Conservation (phyloP, 441 rosid genomes). For the Jatropha podagrica region DNA sequence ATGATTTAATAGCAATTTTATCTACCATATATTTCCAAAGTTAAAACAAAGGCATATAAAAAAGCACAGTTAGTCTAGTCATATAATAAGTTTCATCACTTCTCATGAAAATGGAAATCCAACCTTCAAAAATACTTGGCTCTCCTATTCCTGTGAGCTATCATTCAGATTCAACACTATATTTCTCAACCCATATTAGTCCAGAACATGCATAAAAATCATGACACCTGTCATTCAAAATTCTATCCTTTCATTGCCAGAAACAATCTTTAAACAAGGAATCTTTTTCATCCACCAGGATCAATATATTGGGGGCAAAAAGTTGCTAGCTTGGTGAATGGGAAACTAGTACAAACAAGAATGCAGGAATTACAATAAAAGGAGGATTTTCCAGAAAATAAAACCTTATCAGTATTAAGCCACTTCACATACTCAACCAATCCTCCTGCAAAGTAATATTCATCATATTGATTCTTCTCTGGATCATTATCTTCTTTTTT, state of each 20-base stretch:
- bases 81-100: no score
- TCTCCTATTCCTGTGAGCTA: neutral
- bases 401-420: conserved; percentile 87
- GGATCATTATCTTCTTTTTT: conserved; percentile 61
- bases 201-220: neutral
- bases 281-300: neutral
- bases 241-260: neutral
- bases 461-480: conserved; percentile 56
- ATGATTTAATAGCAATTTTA: no score
- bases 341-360: conserved; percentile 1
- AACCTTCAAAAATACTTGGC: no score
- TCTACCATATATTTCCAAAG: no score
- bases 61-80: no score
- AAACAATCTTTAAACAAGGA: neutral
- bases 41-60: no score
- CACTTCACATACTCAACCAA: conserved; percentile 86
- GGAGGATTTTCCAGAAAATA: conserved; percentile 10
- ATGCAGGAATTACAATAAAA: neutral
- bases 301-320: neutral
- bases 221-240: neutral
- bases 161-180: neutral
- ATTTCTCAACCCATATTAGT: neutral
- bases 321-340: conserved; percentile 4
- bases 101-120: no score
- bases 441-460: conserved; percentile 89